A percentile compares a stretch with the other conserved stretches of the same genome.
These are phyloP conservation scores for Clavulina sp. DNA, from an alignment of 768 basidiomycete genomes.

Conservation along the genomic window DNA sequence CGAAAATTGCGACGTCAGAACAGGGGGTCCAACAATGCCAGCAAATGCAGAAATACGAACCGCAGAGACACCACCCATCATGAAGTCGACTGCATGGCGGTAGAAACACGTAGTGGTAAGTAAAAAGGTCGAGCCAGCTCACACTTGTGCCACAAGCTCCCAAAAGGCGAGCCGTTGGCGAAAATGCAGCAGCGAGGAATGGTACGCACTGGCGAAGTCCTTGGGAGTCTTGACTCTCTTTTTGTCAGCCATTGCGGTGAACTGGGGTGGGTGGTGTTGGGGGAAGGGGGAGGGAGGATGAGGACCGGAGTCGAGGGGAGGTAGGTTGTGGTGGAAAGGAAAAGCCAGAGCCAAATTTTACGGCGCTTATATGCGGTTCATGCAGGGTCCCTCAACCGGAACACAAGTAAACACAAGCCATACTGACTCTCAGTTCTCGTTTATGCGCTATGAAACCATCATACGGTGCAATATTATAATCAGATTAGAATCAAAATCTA, in stretches of 20 bases:
- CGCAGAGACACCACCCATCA: constrained; percentile 93
- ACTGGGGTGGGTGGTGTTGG: constrained; percentile 18
- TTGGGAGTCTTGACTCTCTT: constrained; percentile 79
- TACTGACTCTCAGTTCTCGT: too few relatives aligned
- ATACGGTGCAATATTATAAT: too few relatives aligned
- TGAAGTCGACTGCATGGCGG: constrained; percentile 52
- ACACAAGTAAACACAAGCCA: too few relatives aligned
- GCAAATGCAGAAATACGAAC: constrained; percentile 21
- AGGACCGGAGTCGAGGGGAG: constrained; percentile 24
- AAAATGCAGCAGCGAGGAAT: neutral
- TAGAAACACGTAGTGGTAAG: constrained; percentile 11
- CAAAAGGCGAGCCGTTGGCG: neutral
- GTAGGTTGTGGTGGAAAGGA: constrained; percentile 32
- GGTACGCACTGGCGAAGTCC: constrained; percentile 60
- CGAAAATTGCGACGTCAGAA: neutral
- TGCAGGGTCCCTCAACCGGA: too few relatives aligned
- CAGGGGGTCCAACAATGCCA: constrained; percentile 18
- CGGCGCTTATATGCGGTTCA: neutral
- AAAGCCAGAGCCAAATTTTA: constrained; percentile 12
- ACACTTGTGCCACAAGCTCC: neutral
- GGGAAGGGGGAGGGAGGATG: constrained; percentile 12
- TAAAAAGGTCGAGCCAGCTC: neutral
- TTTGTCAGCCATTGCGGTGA: constrained; percentile 55
- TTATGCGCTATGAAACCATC: too few relatives aligned
- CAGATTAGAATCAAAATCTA: too few relatives aligned